Percentiles rank a stretch among this genome's conserved stretches.
Conservation (phyloP, 2,329 filamentous ascomycete genomes). For the Rachicladosporium sp. region DNA sequence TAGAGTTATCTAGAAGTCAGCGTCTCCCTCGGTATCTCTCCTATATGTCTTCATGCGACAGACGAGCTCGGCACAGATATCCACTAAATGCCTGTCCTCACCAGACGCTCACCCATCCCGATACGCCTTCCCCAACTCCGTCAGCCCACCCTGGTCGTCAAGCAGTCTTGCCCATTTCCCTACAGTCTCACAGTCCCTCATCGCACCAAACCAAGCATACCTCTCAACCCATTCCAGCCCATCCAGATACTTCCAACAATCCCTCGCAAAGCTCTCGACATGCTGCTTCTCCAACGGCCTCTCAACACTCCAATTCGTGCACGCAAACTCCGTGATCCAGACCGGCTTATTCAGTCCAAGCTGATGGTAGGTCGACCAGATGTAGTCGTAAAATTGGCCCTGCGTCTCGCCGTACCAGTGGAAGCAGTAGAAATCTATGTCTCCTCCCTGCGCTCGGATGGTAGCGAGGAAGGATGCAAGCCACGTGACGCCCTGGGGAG, state of each 20-base stretch:
- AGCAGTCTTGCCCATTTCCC: slow-evolving; percentile 19
- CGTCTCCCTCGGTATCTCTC: too few species aligned
- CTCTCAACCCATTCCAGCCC: slow-evolving; percentile 22
- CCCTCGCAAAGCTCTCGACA: slow-evolving; percentile 18
- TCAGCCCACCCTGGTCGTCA: slow-evolving; percentile 20
- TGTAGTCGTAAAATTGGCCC: slow-evolving; percentile 22
- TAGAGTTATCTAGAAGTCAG: too few species aligned
- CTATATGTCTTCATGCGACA: too few species aligned
- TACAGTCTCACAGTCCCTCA: slow-evolving; percentile 20
- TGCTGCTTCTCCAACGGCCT: slow-evolving; percentile 15
- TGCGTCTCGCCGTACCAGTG: slow-evolving; percentile 22
- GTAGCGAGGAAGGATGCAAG: slow-evolving; percentile 15
- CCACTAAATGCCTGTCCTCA: background rate
- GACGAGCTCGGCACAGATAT: too few species aligned
- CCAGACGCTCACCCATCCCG: slow-evolving; percentile 12
- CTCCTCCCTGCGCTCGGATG: slow-evolving; percentile 14
- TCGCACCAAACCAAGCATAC: slow-evolving; percentile 23
- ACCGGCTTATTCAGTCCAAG: slow-evolving; percentile 17
- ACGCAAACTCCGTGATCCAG: slow-evolving; percentile 23
- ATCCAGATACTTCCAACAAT: slow-evolving; percentile 20
- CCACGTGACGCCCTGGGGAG: slow-evolving; percentile 17
- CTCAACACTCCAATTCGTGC: slow-evolving; percentile 20
- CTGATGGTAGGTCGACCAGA: slow-evolving; percentile 20
- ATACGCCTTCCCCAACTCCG: slow-evolving; percentile 19
- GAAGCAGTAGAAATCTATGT: slow-evolving; percentile 20